phyloP scores from a whole-genome alignment of 805 yeast genomes.

The Torulaspora delbrueckii region DNA sequence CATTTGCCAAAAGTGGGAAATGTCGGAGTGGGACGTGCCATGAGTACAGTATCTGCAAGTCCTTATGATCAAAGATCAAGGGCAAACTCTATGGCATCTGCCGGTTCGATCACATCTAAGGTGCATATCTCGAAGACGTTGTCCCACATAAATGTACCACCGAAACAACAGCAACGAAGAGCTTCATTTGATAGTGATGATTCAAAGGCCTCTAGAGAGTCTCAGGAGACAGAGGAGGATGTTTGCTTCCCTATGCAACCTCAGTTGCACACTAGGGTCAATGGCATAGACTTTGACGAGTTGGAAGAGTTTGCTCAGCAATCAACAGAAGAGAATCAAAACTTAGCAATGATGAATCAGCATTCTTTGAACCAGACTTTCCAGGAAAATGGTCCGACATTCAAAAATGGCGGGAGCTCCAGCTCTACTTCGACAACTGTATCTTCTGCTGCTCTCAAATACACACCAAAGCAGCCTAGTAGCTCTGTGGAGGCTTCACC shows the following conservation, averaged over 20 bases:
- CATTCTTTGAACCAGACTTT: constrained; percentile 1
- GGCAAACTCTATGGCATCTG: constrained; percentile 17
- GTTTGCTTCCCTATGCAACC: constrained; percentile 93
- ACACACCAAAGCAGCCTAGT: constrained; percentile 44
- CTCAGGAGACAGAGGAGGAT: constrained; percentile 94
- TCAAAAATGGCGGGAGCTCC: constrained; percentile 10
- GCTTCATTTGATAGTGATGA: constrained; percentile 55
- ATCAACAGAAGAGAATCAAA: constrained; percentile 44
- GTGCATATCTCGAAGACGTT: constrained; percentile 8
- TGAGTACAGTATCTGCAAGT: not conserved
- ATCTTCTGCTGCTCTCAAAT: constrained; percentile 53
- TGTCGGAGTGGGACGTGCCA: not conserved
- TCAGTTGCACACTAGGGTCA: constrained; percentile 49
- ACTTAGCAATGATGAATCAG: constrained; percentile 23
- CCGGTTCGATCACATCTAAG: constrained; percentile 10
- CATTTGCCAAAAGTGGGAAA: not conserved
- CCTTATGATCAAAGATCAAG: constrained; percentile 20
- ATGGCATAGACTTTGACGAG: constrained; percentile 88
- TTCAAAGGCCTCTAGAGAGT: constrained; percentile 68
- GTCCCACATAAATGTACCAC: constrained; percentile 8
- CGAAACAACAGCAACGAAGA: constrained; percentile 15
- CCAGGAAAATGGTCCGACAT: not conserved
- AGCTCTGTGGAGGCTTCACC: not conserved
- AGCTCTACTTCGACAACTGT: constrained; percentile 37
- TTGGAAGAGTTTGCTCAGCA: constrained; percentile 74